phyloP scores from a whole-genome alignment of 2,329 filamentous ascomycete genomes.

The Scytalidium sp. region DNA sequence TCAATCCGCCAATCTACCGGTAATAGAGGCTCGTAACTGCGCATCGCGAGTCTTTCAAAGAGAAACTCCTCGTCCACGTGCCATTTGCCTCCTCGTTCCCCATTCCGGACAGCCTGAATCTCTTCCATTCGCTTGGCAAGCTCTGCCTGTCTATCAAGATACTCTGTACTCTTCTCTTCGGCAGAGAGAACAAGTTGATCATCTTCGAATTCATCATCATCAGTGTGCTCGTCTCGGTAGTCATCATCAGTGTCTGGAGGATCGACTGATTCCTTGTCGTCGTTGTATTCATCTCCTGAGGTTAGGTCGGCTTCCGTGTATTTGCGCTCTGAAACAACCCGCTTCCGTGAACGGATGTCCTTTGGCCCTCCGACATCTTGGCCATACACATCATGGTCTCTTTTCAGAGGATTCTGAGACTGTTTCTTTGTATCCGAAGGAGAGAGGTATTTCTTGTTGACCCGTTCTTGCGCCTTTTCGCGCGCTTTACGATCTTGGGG shows the following conservation, averaged over 20 bases:
- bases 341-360: background rate
- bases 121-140: conserved; percentile 17
- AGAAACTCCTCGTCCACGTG: conserved; percentile 25
- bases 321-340: no score
- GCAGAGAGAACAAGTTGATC: conserved; percentile 9
- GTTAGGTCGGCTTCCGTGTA: no score
- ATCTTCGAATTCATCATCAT: conserved; percentile 5
- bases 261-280: conserved; percentile 7
- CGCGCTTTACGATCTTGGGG: conserved; percentile 7
- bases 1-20: conserved; percentile 24
- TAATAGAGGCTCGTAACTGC: conserved; percentile 26
- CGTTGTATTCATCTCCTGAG: conserved; percentile 6
- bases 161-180: conserved; percentile 24
- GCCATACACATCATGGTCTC: conserved; percentile 18
- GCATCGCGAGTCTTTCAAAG: conserved; percentile 24
- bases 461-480: conserved; percentile 13
- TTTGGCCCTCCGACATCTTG: background rate
- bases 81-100: conserved; percentile 22
- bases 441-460: conserved; percentile 15
- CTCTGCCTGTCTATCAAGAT: conserved; percentile 24
- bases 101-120: conserved; percentile 7
- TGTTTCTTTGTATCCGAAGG: conserved; percentile 13
- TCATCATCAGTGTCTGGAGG: conserved; percentile 2
- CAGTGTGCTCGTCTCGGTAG: background rate
- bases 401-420: conserved; percentile 16